Base-by-base conservation (phyloP, 2,329 filamentous ascomycete species). In the Curvularia eragrostidis region DNA sequence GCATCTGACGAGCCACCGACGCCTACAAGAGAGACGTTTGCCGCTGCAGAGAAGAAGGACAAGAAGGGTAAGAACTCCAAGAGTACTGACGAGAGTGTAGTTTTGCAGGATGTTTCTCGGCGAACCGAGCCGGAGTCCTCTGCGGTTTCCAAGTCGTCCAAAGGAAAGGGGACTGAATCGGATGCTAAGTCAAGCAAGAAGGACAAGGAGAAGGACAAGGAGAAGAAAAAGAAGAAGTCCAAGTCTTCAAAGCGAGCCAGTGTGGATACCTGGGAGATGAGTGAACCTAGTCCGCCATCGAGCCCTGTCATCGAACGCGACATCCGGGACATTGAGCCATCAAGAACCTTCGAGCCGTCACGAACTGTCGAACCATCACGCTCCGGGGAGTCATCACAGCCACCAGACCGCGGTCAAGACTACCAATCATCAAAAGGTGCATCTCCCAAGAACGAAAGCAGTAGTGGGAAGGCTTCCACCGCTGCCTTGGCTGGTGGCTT, bases 161-260 rank as follows among this genome's bases (percentile, higher is more conserved):
- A 62, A 21, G 65, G 38, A 15, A 51, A 42, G 38, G 48, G 39
- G 7, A 21, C 62, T 12, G 65, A 68, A 23, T 59, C 66, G 19
- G 67, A 69, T n/a, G 54, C 50, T 18, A 76, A 73, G 55, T 69
- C 74, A 59, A 76, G 72, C 63, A 79, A 78, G 68, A 79, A n/a
- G 30, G 43, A 5, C 21, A 57, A 54, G 28, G 26, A 52, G 30
- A 46, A 44, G 39, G 50, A 44, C 32, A 52, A 56, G 48, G 52
- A 50, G 19, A 34, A 53, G 28, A 54, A 54, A 44, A 54, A 65
- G 58, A 74, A 75, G 58, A 74, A 71, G 53, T 68, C 67, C 9
- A 75, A 73, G 55, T 68, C 68, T 18, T 68, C 67, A 3, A 75
- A 74, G 57, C 68, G 68, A 46, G 65, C 54, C 21, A 71, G 67